Evolutionary conservation across 2,329 filamentous ascomycete species (phyloP).

Genomic region (Penicillium sp.): DNA sequence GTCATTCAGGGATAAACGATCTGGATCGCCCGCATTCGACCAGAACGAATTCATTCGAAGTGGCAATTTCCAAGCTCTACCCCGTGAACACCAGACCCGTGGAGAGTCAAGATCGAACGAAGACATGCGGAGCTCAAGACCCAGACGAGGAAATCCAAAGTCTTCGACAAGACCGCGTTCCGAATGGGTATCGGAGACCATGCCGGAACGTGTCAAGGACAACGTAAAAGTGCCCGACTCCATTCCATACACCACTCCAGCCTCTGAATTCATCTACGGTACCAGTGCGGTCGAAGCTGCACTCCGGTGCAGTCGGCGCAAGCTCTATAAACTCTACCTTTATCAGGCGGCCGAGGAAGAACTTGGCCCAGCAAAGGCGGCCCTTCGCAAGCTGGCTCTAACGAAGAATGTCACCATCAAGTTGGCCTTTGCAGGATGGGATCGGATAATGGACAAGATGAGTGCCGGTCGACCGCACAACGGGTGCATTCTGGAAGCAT

Average conservation of each 20-base stretch:
- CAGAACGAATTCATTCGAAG: constrained; percentile 33
- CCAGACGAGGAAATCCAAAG: neutral
- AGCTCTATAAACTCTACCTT: constrained; percentile 82
- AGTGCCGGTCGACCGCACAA: constrained; percentile 83
- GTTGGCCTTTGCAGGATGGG: constrained; percentile 60
- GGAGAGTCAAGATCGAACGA: constrained; percentile 2
- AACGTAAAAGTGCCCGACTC: constrained; percentile 41
- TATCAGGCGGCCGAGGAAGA: constrained; percentile 60
- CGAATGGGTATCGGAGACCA: constrained; percentile 23
- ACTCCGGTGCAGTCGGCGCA: constrained; percentile 65
- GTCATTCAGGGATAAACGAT: neutral
- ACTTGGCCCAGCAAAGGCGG: constrained; percentile 40
- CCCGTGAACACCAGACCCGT: constrained; percentile 21
- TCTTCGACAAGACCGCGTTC: constrained; percentile 8
- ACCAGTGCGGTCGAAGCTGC: constrained; percentile 77
- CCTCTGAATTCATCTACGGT: constrained; percentile 90
- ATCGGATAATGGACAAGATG: constrained; percentile 78
- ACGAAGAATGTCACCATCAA: constrained; percentile 54
- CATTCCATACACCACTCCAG: constrained; percentile 75
- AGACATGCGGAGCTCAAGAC: neutral
- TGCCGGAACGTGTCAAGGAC: constrained; percentile 34
- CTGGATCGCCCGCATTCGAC: constrained; percentile 20
- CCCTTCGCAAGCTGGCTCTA: constrained; percentile 42
- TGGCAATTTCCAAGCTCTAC: constrained; percentile 30
- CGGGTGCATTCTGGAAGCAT: constrained; percentile 82